phyloP scores from a whole-genome alignment of 768 basidiomycete genomes.

The Piloderma croceum region DNA sequence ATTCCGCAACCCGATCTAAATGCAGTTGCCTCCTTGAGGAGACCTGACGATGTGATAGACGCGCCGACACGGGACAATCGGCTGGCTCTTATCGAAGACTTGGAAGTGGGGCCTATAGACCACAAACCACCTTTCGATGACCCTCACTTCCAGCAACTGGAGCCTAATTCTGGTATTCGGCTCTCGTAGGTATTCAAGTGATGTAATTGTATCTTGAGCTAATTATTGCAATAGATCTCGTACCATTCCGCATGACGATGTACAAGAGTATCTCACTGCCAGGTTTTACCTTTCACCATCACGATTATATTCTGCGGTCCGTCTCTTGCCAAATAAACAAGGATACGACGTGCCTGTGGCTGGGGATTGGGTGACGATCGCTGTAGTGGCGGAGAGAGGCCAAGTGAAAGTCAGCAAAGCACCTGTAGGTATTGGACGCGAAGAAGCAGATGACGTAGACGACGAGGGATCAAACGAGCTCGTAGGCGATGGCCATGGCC shows the following conservation, averaged over 20 bases:
- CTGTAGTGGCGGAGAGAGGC: constrained; percentile 89
- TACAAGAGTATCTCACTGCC: constrained; percentile 75
- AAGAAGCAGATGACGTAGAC: constrained; percentile 22
- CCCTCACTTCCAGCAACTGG: constrained; percentile 68
- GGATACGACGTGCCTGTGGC: constrained; percentile 88
- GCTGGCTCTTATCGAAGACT: constrained; percentile 68
- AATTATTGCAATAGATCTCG: constrained; percentile 53
- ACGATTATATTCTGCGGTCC: constrained; percentile 78
- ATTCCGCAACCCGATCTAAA: background rate
- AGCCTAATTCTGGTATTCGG: constrained; percentile 88
- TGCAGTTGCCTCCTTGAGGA: too few relatives aligned
- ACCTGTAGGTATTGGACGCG: constrained; percentile 49
- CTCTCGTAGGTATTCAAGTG: constrained; percentile 53
- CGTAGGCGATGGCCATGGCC: constrained; percentile 9
- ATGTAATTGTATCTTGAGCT: background rate
- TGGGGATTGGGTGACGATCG: constrained; percentile 94
- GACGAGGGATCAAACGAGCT: constrained; percentile 1
- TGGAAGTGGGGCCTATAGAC: constrained; percentile 73
- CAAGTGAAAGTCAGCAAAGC: constrained; percentile 68
- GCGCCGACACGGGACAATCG: constrained; percentile 45
- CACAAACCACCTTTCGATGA: constrained; percentile 69
- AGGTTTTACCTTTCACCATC: constrained; percentile 89
- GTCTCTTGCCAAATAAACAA: constrained; percentile 69
- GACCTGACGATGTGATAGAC: background rate
- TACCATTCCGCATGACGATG: constrained; percentile 60